A percentile compares a stretch with the other conserved stretches of the same genome.
These are phyloP conservation scores for Lentinula sp. DNA, from an alignment of 768 basidiomycete species.

Conservation along the genomic window DNA sequence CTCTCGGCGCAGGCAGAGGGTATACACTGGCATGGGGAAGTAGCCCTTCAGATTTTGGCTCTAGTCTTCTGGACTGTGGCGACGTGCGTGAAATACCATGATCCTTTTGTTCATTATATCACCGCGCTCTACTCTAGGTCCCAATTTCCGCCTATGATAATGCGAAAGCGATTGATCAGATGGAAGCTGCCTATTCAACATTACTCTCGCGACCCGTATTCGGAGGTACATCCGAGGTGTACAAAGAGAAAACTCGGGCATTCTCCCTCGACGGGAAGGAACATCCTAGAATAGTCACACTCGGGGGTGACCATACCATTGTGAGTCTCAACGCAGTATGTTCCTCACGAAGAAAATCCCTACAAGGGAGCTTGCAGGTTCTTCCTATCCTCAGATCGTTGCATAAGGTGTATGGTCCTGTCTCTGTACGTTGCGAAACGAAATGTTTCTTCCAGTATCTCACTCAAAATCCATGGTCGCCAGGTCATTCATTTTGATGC, in stretches of 20 bases:
- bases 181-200: conserved; percentile 60
- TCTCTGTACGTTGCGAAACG: conserved; percentile 50
- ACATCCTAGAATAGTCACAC: conserved; percentile 57
- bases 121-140: conserved; percentile 13
- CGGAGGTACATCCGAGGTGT: conserved; percentile 15
- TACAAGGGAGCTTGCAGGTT: conserved; percentile 20
- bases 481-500: conserved; percentile 63
- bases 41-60: conserved; percentile 42
- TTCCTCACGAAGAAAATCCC: not conserved
- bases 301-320: conserved; percentile 72
- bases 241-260: conserved; percentile 18
- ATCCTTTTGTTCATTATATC: not conserved
- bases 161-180: conserved; percentile 56
- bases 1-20: conserved; percentile 23
- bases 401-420: conserved; percentile 58
- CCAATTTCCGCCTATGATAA: conserved; percentile 50
- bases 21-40: conserved; percentile 48
- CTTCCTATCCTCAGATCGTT: conserved; percentile 66
- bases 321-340: conserved; percentile 20
- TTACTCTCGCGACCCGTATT: conserved; percentile 43
- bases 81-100: conserved; percentile 36
- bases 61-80: conserved; percentile 56
- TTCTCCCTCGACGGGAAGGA: conserved; percentile 48
- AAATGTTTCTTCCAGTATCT: conserved; percentile 51
- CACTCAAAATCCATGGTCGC: conserved; percentile 32